Evolutionary conservation across 192 early-diverging fungal genomes (phyloP).

Genomic region (Coemansia sp.): DNA sequence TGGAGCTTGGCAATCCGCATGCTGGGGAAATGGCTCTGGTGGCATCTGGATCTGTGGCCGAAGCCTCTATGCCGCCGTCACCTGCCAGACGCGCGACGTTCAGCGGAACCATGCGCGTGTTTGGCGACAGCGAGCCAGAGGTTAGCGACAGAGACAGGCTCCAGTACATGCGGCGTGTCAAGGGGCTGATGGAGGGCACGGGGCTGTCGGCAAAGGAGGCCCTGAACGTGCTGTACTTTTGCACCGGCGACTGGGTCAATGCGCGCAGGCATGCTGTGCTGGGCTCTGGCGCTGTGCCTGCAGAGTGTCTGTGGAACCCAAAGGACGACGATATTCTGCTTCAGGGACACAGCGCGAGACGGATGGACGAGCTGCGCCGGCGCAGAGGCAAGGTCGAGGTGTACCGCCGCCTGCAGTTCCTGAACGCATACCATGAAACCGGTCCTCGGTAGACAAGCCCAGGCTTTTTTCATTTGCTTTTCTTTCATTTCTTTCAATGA

Average conservation of each 20-base stretch:
- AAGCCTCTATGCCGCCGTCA: constrained; percentile 19
- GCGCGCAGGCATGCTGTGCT: constrained; percentile 37
- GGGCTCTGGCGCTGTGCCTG: constrained; percentile 12
- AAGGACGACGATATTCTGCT: constrained; percentile 33
- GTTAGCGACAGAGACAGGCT: constrained; percentile 32
- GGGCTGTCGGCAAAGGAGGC: constrained; percentile 30
- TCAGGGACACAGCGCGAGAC: constrained; percentile 16
- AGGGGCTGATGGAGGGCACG: constrained; percentile 43
- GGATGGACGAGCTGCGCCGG: constrained; percentile 39
- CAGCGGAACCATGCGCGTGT: constrained; percentile 51
- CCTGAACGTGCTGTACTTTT: constrained; percentile 35
- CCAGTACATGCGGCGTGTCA: constrained; percentile 43
- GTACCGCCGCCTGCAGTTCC: constrained; percentile 51
- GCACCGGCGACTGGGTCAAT: constrained; percentile 49
- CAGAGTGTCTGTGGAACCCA: constrained; percentile 36
- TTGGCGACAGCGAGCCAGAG: constrained; percentile 36
- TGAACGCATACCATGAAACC: constrained; percentile 41
- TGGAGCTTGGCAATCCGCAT: neutral
- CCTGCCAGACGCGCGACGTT: constrained; percentile 36
- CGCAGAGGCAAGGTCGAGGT: constrained; percentile 50
- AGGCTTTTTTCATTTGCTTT: neutral
- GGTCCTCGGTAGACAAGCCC: neutral
- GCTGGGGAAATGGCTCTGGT: neutral
- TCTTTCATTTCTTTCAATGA: neutral
- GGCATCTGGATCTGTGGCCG: neutral